Evolutionary conservation across 441 rosid species (phyloP), one percentile per base, ranked within the genome.

Genomic region (Bocquillonia castaneifolia): DNA sequence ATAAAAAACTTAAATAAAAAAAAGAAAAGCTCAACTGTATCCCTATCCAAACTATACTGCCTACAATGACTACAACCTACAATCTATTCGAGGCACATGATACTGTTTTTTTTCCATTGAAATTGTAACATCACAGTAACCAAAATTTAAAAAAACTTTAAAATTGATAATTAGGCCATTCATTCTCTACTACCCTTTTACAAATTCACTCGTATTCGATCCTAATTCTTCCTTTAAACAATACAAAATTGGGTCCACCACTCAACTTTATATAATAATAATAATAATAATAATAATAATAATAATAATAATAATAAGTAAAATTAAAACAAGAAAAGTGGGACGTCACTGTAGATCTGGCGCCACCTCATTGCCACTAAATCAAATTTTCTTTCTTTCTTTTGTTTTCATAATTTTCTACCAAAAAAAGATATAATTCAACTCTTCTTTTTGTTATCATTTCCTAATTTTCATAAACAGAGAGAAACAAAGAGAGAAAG

Each of bases 381-480:
- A 23, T 55, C 4, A 9, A 48, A 15, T 58, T 68, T 15, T 13
- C 15, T 32, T 59, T 40, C 9, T 39, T 40, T 71, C 56, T 53
- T 45, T 59, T 66, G 72, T 28, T 17, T n/a, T n/a, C n/a, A 17
- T 28, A 72, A 59, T 25, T 40, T 31, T 53, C 36, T 64, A 77
- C 31, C 59, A 59, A 32, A 34, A 80, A 80, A 76, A 64, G 87
- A 84, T 81, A 54, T 64, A 61, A 55, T 48, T 78, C 79, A 82
- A 85, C 78, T 74, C 88, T 82, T 71, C 69, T 74, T 78, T 79
- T 85, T 83, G 75, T 78, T 77, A 74, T n/a, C n/a, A n/a, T 63
- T 75, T 73, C 57, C 69, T 58, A 14, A 3, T 40, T 53, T 48
- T 34, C 32, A 23, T n/a, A 26, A 15, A 29, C 0, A 45, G 37